Conservation (phyloP, 306 rosid genomes). For the Sicyos edulis region DNA sequence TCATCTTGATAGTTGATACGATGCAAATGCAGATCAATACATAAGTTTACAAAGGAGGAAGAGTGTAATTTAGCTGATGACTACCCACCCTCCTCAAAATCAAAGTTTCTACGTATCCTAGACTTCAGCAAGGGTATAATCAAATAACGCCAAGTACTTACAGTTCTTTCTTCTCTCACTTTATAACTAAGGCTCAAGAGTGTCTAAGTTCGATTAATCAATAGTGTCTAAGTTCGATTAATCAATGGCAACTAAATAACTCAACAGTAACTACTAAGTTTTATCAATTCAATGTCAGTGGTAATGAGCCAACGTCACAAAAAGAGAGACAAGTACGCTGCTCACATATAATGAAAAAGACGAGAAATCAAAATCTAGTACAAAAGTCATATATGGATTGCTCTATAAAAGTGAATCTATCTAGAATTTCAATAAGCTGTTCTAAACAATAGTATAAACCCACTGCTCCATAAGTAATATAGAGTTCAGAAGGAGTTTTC, state of each 20-base stretch:
- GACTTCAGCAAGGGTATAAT: background rate
- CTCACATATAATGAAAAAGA: background rate
- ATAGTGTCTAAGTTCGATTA: too few relatives aligned
- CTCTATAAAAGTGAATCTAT: background rate
- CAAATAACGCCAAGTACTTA: background rate
- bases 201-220: too few relatives aligned
- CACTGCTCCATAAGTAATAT: background rate
- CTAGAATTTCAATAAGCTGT: background rate
- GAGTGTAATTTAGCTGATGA: background rate
- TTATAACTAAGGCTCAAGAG: too few relatives aligned
- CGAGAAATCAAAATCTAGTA: constrained; percentile 12
- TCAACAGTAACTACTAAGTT: background rate
- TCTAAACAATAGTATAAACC: background rate
- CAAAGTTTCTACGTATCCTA: background rate
- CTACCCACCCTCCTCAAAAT: background rate
- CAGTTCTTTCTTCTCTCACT: background rate
- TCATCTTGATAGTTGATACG: background rate
- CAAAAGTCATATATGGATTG: background rate
- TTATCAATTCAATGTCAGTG: background rate
- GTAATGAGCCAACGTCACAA: background rate
- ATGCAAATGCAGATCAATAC: background rate
- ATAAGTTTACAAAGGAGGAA: background rate
- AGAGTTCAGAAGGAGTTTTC: background rate
- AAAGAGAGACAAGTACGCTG: background rate
- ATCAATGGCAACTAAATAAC: background rate